Evolutionary conservation across 805 yeast species (phyloP), one percentile per base, ranked within the genome.

Genomic region (Yarrowia divulgata): DNA sequence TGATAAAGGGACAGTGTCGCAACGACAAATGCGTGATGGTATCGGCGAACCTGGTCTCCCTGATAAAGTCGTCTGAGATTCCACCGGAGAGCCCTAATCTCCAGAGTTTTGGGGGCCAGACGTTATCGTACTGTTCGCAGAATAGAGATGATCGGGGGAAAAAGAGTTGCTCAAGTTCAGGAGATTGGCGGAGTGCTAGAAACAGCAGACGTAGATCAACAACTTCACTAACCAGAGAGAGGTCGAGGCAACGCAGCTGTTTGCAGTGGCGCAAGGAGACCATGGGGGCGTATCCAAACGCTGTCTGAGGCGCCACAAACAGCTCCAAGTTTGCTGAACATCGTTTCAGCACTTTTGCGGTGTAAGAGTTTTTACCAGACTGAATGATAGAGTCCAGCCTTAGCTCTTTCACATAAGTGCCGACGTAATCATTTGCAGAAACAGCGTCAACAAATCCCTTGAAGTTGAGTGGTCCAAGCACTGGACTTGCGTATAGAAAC

Each of bases 281-380:
- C 72, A 94, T 79, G 1, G 98, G 98, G 1, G 97, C 90, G 63
- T 88, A 84, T 0, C 99, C 99, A 81, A 95, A 94, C 79, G 96
- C 90, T 40, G 98, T 89, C 76, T 94, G 98, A 3, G 98, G 97
- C 0, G 98, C 97, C 8, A 90, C 85, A 74, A 95, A 93, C 12
- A 83, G 80, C 71, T 87, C 85, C 62, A 95, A 80, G 46, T 82
- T 84, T 19, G 83, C 77, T 9, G 93, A 85, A 68, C 97, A 90
- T 49, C 97, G 83, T 74, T 97, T 85, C 69, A 95, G 80, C 8
- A 95, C 77, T 72, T 90, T 89, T 0, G 98, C 91, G 13, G 94
- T 92, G 77, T 83, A 90, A 1, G 98, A 94, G 78, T 93, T 95
- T 77, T 91, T 93, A 13, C 98, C 98, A 45, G 91, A 84, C 78